Base-by-base conservation (phyloP, 2,329 filamentous ascomycete species). In the Boeremia lycopersici region DNA sequence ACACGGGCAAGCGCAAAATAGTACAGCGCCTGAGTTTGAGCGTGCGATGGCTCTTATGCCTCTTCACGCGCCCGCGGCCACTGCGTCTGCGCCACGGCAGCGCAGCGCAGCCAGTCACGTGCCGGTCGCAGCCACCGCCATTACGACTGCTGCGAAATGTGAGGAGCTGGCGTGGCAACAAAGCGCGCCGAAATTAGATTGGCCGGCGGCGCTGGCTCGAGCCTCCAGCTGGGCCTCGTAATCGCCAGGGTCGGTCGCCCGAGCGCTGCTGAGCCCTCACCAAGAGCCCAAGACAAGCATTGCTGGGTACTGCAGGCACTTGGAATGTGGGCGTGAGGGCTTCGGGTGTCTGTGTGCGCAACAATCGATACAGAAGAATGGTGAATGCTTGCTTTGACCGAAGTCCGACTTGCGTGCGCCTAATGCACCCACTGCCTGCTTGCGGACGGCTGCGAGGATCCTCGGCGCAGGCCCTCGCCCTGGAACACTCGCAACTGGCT, bases 111-210 rank as follows among this genome's bases (percentile, higher is more conserved):
- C 15, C 33, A 23, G 26, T 55, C 57, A 60, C 57, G 57, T 60
- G 57, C 35, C 17, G 2, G 8, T 11, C 19, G 30, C 34, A 59
- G 56, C 56, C 51, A 58, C 55, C 44, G 52, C 41, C 46, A 53
- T 56, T 47, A 50, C 56, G 56, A 59, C 44, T 31, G 28, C 29
- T 36, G 25, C 52, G 52, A 46, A 46, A 55, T 46, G 46, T 12
- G 41, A 48, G 45, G 35, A 54, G 53, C 57, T 59, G 56, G 57
- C 57, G 57, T 53, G 57, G 57, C 57, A 53, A 54, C 55, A 52
- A 50, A 44, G 42, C 19, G 23, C 25, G 60, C 59, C 50, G 29
- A 61, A 53, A 58, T 57, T 60, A 47, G 56, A 58, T 56, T 60
- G 42, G 56, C 34, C 49, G 40, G 48, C 48, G 56, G 52, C 57